Conservation (phyloP, 306 rosid genomes). For the Trichosanthes cucumerina region DNA sequence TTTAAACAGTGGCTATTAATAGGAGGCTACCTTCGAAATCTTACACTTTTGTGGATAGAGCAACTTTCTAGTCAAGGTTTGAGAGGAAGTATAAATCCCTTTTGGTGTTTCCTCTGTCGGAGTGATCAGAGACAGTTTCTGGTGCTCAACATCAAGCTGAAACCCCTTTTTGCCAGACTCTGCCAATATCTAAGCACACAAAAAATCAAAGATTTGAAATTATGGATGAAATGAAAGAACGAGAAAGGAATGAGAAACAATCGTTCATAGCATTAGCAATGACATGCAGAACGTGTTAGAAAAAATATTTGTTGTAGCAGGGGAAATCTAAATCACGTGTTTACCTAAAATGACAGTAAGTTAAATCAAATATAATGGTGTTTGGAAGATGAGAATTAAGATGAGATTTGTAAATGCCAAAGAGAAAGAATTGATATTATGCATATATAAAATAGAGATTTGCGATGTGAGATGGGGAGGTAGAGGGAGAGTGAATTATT, state of each 20-base stretch:
- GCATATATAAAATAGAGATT: background rate
- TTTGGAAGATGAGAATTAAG: no score
- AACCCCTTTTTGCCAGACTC: background rate
- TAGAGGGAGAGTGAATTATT: background rate
- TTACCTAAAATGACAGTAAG: background rate
- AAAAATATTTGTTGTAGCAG: no score
- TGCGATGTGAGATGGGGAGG: background rate
- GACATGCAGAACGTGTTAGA: background rate
- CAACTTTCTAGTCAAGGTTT: constrained; percentile 76
- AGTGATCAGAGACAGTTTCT: constrained; percentile 36
- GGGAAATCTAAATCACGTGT: background rate
- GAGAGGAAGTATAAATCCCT: constrained; percentile 57
- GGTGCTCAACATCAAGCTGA: constrained; percentile 33
- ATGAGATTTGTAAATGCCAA: no score
- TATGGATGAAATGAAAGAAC: background rate
- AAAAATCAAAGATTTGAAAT: no score
- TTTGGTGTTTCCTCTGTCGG: constrained; percentile 49
- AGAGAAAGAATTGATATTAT: background rate
- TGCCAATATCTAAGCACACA: constrained; percentile 19
- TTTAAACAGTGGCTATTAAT: no score
- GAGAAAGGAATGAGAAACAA: background rate
- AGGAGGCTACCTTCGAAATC: no score
- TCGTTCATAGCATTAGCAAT: no score
- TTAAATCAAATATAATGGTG: background rate
- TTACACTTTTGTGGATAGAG: no score